Conservation (phyloP, 1,139 yeast genomes). For the Zygosaccharomyces pseudobailii region DNA sequence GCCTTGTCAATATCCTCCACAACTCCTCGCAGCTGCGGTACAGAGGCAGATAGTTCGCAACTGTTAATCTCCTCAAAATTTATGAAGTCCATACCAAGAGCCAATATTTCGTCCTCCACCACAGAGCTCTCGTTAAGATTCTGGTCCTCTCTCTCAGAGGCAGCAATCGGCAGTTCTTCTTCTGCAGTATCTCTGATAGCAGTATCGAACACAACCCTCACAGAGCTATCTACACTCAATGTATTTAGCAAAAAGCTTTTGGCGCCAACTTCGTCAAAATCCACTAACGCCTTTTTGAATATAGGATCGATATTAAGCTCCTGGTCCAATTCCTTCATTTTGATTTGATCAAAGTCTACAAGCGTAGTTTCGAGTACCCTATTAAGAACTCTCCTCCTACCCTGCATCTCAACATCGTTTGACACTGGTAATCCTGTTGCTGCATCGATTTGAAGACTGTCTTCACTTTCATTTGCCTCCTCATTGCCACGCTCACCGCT, state of each 20-base stretch:
- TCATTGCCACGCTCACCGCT: conserved; percentile 37
- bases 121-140: conserved; percentile 2
- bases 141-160: not conserved
- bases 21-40: conserved; percentile 52
- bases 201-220: conserved; percentile 41
- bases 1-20: conserved; percentile 56
- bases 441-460: conserved; percentile 34
- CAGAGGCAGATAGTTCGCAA: conserved; percentile 57
- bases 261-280: conserved; percentile 95
- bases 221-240: conserved; percentile 38
- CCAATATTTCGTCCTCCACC: conserved; percentile 31
- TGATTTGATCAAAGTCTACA: conserved; percentile 56
- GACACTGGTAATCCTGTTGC: conserved; percentile 32
- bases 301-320: conserved; percentile 82
- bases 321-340: conserved; percentile 65
- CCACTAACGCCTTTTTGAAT: conserved; percentile 83
- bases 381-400: conserved; percentile 34
- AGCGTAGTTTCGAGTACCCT: conserved; percentile 47
- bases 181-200: conserved; percentile 27
- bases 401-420: conserved; percentile 34
- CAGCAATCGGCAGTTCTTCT: conserved; percentile 22
- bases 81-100: conserved; percentile 31
- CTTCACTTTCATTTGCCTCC: conserved; percentile 27
- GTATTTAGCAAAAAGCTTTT: conserved; percentile 75
- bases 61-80: conserved; percentile 38